These are phyloP conservation scores for Arachis stenosperma DNA, from an alignment of 306 rosid species.

Conservation along the genomic window DNA sequence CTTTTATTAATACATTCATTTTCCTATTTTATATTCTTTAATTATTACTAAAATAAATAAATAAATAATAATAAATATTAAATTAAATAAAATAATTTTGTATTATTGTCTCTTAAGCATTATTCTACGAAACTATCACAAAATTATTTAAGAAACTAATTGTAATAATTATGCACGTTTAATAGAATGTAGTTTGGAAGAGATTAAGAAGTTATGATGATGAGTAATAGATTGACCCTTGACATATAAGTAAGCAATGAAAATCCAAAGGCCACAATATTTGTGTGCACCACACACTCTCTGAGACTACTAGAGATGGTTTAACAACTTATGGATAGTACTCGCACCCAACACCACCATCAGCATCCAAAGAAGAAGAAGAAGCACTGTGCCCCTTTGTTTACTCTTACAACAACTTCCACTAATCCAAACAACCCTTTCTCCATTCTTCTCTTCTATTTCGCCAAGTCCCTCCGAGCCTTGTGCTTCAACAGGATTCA, in stretches of 20 bases:
- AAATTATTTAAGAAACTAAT: no score
- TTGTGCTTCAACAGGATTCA: conserved; percentile 51
- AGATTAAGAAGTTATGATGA: no score
- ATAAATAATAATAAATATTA: no score
- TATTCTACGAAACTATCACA: no score
- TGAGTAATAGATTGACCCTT: conserved; percentile 29
- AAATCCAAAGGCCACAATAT: conserved; percentile 28
- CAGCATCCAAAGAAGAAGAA: conserved; percentile 32
- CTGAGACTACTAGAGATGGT: conserved; percentile 56
- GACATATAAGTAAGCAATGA: conserved; percentile 41
- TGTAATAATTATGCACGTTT: no score
- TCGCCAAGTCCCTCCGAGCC: conserved; percentile 53
- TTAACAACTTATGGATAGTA: conserved; percentile 64
- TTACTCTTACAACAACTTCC: conserved; percentile 37
- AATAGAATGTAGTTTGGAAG: no score
- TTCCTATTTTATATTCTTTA: no score
- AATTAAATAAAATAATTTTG: no score
- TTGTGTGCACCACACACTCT: conserved; percentile 23
- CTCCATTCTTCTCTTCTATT: conserved; percentile 57
- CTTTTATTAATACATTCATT: no score
- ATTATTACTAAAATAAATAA: no score
- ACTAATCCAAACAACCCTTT: conserved; percentile 46
- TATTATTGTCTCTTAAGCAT: no score
- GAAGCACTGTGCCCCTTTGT: conserved; percentile 52
- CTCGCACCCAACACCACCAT: conserved; percentile 54